phyloP scores from a whole-genome alignment of 1,284 basidiomycete species.

The Naganishia sp. region DNA sequence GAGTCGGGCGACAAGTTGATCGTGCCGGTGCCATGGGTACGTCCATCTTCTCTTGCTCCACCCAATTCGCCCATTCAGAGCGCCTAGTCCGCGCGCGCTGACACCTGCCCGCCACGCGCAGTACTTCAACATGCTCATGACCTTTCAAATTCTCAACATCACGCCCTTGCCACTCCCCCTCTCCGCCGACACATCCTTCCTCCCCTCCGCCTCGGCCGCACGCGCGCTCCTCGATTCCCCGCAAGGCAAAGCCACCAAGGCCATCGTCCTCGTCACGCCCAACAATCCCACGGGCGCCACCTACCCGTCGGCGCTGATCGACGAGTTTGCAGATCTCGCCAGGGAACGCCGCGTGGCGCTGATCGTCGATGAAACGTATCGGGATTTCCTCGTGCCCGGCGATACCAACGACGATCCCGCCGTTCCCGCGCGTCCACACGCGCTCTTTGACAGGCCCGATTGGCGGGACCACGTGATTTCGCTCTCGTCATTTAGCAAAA shows the following conservation, averaged over 20 bases:
- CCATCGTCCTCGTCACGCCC: conserved; percentile 67
- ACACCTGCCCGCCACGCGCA: conserved; percentile 41
- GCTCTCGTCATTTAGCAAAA: conserved; percentile 67
- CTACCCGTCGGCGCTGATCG: conserved; percentile 65
- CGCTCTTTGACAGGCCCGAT: conserved; percentile 52
- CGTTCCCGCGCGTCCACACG: conserved; percentile 42
- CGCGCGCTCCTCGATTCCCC: conserved; percentile 56
- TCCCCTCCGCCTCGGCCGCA: conserved; percentile 57
- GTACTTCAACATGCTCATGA: conserved; percentile 84
- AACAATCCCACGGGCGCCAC: conserved; percentile 72
- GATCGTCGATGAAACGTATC: conserved; percentile 87
- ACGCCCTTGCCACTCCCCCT: conserved; percentile 66
- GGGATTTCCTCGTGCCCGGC: conserved; percentile 67
- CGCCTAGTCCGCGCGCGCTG: not conserved
- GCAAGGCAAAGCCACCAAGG: conserved; percentile 59
- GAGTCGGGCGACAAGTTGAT: conserved; percentile 74
- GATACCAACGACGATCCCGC: conserved; percentile 18
- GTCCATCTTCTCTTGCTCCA: conserved; percentile 24
- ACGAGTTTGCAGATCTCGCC: conserved; percentile 67
- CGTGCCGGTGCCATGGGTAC: conserved; percentile 70
- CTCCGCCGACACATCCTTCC: conserved; percentile 61
- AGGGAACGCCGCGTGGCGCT: conserved; percentile 64
- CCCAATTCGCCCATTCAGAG: not conserved
- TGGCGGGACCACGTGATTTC: conserved; percentile 71
- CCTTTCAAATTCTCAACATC: conserved; percentile 67